Percentiles rank a stretch among this genome's conserved stretches.
These are phyloP conservation scores for Collybia nuda DNA, from an alignment of 768 basidiomycete genomes.

Conservation along the genomic window DNA sequence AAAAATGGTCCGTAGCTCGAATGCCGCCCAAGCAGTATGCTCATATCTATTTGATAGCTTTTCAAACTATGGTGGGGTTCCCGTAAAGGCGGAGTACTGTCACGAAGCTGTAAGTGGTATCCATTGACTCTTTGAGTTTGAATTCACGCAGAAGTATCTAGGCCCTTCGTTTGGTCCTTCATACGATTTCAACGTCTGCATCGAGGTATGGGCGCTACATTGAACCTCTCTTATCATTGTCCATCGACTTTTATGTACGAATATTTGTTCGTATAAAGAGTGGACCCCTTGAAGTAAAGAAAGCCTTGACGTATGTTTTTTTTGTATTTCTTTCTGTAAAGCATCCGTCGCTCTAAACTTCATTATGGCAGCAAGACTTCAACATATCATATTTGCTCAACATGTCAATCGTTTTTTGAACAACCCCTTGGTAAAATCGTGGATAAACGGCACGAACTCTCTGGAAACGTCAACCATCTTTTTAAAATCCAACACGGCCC, in stretches of 20 bases:
- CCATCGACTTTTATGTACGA: constrained; percentile 97
- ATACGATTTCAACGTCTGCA: constrained; percentile 83
- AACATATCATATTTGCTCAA: constrained; percentile 78
- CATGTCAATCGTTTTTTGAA: constrained; percentile 79
- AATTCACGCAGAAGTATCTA: constrained; percentile 23
- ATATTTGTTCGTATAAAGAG: constrained; percentile 81
- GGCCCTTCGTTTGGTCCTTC: constrained; percentile 90
- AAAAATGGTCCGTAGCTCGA: constrained; percentile 80
- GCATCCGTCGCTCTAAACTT: constrained; percentile 2
- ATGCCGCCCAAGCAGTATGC: not conserved
- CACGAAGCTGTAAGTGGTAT: constrained; percentile 80
- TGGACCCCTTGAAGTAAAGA: constrained; percentile 82
- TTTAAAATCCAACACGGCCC: constrained; percentile 80
- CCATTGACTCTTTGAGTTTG: not conserved
- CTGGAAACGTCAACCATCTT: constrained; percentile 55
- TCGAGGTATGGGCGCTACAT: constrained; percentile 92
- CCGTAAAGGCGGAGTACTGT: constrained; percentile 89
- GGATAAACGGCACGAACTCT: constrained; percentile 56
- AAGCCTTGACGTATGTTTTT: constrained; percentile 62
- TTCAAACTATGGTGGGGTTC: constrained; percentile 92
- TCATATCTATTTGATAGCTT: constrained; percentile 31
- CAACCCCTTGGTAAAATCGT: constrained; percentile 82
- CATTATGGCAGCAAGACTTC: constrained; percentile 70
- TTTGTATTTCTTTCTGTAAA: not conserved
- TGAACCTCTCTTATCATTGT: constrained; percentile 83